These are phyloP conservation scores for Gryganskiella cystojenkinii DNA, from an alignment of 192 early-diverging fungal species.

Conservation along the genomic window DNA sequence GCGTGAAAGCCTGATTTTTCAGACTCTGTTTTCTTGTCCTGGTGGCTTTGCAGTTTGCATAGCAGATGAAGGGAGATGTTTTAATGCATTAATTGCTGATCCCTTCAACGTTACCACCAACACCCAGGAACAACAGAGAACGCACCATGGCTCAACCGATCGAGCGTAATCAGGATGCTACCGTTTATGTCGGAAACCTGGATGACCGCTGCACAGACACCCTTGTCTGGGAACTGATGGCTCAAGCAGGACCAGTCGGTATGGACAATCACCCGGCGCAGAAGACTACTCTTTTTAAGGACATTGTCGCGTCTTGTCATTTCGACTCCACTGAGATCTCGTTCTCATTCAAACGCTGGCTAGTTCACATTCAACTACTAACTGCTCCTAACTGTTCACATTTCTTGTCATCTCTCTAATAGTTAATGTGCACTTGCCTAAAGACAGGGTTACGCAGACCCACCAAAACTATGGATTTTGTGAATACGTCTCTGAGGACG, in stretches of 20 bases:
- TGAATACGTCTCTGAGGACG: conserved; percentile 93
- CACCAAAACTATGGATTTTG: conserved; percentile 97
- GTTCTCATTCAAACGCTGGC: neutral
- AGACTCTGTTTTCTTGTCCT: too few relatives aligned
- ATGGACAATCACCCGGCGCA: conserved; percentile 25
- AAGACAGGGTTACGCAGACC: conserved; percentile 94
- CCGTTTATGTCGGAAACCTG: conserved; percentile 97
- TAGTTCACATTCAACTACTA: conserved; percentile 8
- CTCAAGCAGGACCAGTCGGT: conserved; percentile 96
- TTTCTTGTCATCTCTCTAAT: conserved; percentile 3
- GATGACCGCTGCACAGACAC: conserved; percentile 94
- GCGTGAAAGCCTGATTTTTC: too few relatives aligned
- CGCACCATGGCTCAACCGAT: conserved; percentile 48
- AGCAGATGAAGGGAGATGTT: too few relatives aligned
- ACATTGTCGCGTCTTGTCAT: neutral
- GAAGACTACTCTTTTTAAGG: neutral
- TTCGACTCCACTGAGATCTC: neutral
- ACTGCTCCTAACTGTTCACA: neutral
- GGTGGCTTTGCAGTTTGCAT: too few relatives aligned
- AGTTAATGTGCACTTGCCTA: conserved; percentile 96
- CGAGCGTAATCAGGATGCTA: conserved; percentile 98
- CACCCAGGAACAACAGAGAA: neutral
- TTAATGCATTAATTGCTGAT: too few relatives aligned
- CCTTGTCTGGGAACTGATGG: conserved; percentile 98
- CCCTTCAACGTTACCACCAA: too few relatives aligned